Conservation (phyloP, 768 basidiomycete genomes). For the Dacryopinax spathularia region DNA sequence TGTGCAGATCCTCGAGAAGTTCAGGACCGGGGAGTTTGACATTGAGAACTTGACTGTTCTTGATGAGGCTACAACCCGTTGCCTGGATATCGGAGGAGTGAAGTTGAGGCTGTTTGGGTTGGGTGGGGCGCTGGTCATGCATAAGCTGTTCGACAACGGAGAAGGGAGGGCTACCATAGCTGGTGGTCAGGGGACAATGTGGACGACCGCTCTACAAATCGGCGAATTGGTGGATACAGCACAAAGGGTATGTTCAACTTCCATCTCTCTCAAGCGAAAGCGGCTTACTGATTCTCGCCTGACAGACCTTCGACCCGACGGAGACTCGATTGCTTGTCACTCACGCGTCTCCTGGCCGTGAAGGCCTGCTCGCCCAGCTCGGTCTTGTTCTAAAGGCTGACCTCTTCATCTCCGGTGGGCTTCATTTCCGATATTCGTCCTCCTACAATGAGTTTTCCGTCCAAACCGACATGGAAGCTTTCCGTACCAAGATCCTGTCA, state of each 20-base stretch:
- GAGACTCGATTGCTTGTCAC: slow-evolving; percentile 91
- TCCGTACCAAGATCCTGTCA: slow-evolving; percentile 59
- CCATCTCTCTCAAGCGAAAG: neutral
- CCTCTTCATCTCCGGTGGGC: slow-evolving; percentile 80
- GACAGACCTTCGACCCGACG: slow-evolving; percentile 54
- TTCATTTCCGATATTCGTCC: slow-evolving; percentile 94
- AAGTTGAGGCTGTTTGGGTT: slow-evolving; percentile 89
- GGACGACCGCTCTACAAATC: slow-evolving; percentile 94
- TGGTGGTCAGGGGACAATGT: slow-evolving; percentile 95
- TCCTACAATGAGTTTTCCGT: slow-evolving; percentile 96
- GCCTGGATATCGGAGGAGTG: slow-evolving; percentile 82
- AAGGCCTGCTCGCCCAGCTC: slow-evolving; percentile 84
- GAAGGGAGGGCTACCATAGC: slow-evolving; percentile 94
- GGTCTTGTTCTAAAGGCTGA: slow-evolving; percentile 86
- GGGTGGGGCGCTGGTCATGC: slow-evolving; percentile 85
- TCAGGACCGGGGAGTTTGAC: slow-evolving; percentile 65
- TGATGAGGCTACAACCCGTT: slow-evolving; percentile 89
- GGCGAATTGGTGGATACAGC: slow-evolving; percentile 97
- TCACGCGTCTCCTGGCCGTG: slow-evolving; percentile 82
- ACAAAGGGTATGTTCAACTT: slow-evolving; percentile 46
- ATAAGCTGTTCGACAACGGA: slow-evolving; percentile 91
- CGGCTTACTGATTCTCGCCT: neutral
- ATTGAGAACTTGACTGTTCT: slow-evolving; percentile 84
- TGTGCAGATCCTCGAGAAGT: slow-evolving; percentile 81
- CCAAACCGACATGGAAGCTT: slow-evolving; percentile 75